A percentile compares a stretch with the other conserved stretches of the same genome.
These are phyloP conservation scores for Brassica hybrid DNA, from an alignment of 441 rosid species.

Conservation along the genomic window DNA sequence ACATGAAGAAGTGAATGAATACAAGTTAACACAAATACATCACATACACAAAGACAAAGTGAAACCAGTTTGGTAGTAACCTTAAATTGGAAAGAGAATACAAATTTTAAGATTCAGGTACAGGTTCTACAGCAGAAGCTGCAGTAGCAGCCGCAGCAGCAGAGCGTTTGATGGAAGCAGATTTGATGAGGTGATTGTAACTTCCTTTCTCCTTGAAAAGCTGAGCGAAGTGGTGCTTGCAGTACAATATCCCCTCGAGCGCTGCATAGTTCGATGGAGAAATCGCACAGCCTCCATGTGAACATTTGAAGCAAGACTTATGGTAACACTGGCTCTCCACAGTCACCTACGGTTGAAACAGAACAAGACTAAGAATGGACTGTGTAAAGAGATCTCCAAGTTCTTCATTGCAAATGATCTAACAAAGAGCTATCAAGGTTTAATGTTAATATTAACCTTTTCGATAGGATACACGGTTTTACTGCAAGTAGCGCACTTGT, in stretches of 20 bases:
- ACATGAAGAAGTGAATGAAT: neutral
- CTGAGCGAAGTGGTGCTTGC: conserved; percentile 96
- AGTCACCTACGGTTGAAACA: conserved; percentile 96
- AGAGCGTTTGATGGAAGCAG: conserved; percentile 76
- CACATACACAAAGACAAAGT: conserved; percentile 38
- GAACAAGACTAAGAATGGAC: conserved; percentile 77
- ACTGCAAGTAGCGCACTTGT: conserved; percentile 90
- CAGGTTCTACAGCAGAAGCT: conserved; percentile 36
- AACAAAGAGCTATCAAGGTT: neutral
- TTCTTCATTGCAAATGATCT: conserved; percentile 44
- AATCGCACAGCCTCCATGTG: conserved; percentile 89
- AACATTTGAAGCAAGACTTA: conserved; percentile 96
- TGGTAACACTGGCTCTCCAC: conserved; percentile 92
- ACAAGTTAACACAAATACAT: conserved; percentile 18
- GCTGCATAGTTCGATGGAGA: conserved; percentile 98
- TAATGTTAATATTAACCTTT: conserved; percentile 55
- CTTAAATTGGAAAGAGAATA: too few relatives aligned
- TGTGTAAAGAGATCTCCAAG: conserved; percentile 64
- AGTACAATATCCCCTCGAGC: conserved; percentile 86
- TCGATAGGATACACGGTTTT: conserved; percentile 98
- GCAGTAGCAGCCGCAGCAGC: conserved; percentile 53
- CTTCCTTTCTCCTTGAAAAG: conserved; percentile 98
- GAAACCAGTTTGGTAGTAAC: conserved; percentile 20
- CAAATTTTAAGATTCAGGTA: conserved; percentile 58
- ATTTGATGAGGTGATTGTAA: conserved; percentile 87